phyloP scores from a whole-genome alignment of 164 flowering plant genomes.

The Kalanchoe fedtschenkoi region DNA sequence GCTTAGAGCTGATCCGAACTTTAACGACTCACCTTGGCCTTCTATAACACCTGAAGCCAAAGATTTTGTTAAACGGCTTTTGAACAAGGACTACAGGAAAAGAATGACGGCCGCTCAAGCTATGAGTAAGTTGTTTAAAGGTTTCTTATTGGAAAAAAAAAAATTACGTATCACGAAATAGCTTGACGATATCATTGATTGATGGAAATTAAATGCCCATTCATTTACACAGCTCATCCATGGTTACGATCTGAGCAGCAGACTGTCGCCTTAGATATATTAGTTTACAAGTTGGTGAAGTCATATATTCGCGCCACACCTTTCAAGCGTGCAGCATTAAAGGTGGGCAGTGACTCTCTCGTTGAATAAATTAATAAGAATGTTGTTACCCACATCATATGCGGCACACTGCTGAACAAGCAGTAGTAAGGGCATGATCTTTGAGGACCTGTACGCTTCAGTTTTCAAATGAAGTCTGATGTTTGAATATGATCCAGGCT shows the following conservation, averaged over 20 bases:
- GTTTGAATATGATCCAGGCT: slow-evolving; percentile 29
- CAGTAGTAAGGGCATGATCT: background rate
- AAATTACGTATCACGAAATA: background rate
- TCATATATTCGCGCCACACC: slow-evolving; percentile 78
- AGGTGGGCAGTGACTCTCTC: slow-evolving; percentile 30
- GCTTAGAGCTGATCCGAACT: slow-evolving; percentile 61
- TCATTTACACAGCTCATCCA: slow-evolving; percentile 75
- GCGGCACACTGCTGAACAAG: too few species aligned
- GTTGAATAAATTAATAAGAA: background rate
- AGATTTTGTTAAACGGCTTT: slow-evolving; percentile 63
- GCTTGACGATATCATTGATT: background rate
- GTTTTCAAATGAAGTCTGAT: background rate
- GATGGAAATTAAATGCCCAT: slow-evolving; percentile 1
- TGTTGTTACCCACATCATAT: too few species aligned
- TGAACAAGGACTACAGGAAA: slow-evolving; percentile 63
- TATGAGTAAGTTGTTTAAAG: slow-evolving; percentile 30
- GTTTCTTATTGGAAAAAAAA: background rate
- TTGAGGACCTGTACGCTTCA: too few species aligned
- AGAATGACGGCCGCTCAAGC: slow-evolving; percentile 79
- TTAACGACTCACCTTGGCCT: slow-evolving; percentile 67
- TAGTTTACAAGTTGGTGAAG: slow-evolving; percentile 73
- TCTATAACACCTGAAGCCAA: slow-evolving; percentile 46
- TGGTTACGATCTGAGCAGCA: slow-evolving; percentile 64
- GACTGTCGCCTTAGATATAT: slow-evolving; percentile 65
- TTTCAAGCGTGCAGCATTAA: slow-evolving; percentile 79